Evolutionary conservation across 2,329 filamentous ascomycete genomes (phyloP).

Genomic region (Colletotrichum sansevieriae): DNA sequence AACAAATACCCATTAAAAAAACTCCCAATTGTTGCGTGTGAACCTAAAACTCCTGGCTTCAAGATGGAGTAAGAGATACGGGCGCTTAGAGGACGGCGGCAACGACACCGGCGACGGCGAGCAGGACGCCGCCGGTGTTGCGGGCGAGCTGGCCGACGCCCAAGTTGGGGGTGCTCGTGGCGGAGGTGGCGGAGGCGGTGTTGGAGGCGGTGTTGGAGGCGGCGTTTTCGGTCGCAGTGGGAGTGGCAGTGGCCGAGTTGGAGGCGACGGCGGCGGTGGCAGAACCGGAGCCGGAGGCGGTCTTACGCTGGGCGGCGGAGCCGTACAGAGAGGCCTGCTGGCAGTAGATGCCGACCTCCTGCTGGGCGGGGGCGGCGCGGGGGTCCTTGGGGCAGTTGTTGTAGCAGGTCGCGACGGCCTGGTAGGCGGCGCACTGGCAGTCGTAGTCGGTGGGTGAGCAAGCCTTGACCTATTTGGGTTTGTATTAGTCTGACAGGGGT

Average conservation of each 20-base stretch:
- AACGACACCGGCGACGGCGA: conserved; percentile 54
- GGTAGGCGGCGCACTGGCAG: conserved; percentile 61
- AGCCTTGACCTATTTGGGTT: conserved; percentile 47
- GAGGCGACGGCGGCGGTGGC: conserved; percentile 44
- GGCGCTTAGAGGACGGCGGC: conserved; percentile 52
- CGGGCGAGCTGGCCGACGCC: conserved; percentile 49
- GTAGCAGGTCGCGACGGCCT: conserved; percentile 64
- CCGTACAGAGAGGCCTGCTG: conserved; percentile 59
- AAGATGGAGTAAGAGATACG: neutral
- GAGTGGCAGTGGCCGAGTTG: conserved; percentile 42
- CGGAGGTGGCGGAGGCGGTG: conserved; percentile 41
- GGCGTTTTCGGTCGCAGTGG: conserved; percentile 41
- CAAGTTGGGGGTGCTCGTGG: conserved; percentile 43
- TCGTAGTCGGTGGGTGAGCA: conserved; percentile 59
- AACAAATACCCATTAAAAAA: neutral
- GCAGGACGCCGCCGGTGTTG: conserved; percentile 51
- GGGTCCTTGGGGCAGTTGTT: conserved; percentile 68
- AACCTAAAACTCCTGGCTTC: no score
- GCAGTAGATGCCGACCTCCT: conserved; percentile 60
- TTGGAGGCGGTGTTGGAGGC: conserved; percentile 42
- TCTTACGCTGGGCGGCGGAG: conserved; percentile 47
- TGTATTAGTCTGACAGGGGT: neutral
- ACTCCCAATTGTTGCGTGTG: no score
- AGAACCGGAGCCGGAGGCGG: conserved; percentile 44
- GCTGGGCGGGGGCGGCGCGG: conserved; percentile 50